phyloP scores from a whole-genome alignment of 306 rosid genomes.

The Bauhinia variegata region DNA sequence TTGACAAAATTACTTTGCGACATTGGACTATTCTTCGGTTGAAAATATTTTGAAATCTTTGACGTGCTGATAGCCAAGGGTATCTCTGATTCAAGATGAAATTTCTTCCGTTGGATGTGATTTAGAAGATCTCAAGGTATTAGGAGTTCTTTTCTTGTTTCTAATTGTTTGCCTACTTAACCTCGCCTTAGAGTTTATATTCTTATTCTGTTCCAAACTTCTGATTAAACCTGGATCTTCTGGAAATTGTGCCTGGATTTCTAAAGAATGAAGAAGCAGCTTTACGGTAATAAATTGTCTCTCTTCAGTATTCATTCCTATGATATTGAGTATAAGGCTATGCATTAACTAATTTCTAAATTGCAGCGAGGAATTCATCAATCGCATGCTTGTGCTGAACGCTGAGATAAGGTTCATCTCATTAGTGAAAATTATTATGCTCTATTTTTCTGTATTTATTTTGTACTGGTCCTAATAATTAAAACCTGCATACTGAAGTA shows the following conservation, averaged over 20 bases:
- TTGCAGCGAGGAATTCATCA: conserved; percentile 64
- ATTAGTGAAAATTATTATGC: conserved; percentile 9
- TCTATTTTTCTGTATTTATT: neutral
- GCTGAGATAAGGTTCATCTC: conserved; percentile 61
- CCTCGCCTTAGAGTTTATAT: conserved; percentile 3
- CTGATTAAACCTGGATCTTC: conserved; percentile 22
- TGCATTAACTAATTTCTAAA: conserved; percentile 1
- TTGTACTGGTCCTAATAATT: neutral
- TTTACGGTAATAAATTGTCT: conserved; percentile 47
- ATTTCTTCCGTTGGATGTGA: conserved; percentile 64
- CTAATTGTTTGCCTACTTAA: neutral
- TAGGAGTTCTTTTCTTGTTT: neutral
- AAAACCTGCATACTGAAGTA: neutral
- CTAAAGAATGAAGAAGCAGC: conserved; percentile 54
- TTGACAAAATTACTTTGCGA: conserved; percentile 2
- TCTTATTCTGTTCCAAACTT: conserved; percentile 7
- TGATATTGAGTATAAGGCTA: conserved; percentile 4
- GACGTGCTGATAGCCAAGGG: conserved; percentile 60
- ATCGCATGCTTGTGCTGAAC: conserved; percentile 62
- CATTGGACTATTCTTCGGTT: conserved; percentile 15
- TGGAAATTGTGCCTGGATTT: conserved; percentile 39
- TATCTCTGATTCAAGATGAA: conserved; percentile 56
- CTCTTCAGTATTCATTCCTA: conserved; percentile 13
- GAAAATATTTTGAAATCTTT: conserved; percentile 14
- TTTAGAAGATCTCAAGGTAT: conserved; percentile 70